Base-by-base conservation (phyloP, 179 eudicot genomes). In the Silene vulgaris region DNA sequence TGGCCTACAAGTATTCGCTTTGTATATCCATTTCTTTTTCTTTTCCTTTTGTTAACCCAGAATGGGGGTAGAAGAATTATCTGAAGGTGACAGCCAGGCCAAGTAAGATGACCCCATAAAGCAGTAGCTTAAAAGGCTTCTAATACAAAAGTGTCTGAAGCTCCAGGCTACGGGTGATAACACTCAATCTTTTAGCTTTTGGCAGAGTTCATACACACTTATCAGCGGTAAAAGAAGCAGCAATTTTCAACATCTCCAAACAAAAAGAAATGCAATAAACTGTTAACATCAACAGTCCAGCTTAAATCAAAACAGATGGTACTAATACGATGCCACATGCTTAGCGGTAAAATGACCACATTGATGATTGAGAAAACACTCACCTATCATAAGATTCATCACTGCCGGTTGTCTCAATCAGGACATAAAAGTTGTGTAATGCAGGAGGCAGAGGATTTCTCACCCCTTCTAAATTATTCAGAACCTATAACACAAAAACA, bases 321-420 rank as follows among this genome's bases (percentile, higher is more conserved):
- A 66, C 20, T 19, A 62, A 20, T 37, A 8, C 20, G 32, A 54
- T 32, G 54, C 23, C 40, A 78, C 17, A 50, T 65, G n/a, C 69
- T 69, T 35, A 56, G 23, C 69, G 77, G 23, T 54, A 30, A 43
- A 57, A 28, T 12, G 62, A 28, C 59, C 17, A 37, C 29, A 16
- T 59, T 12, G 29, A 61, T n/a, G 11, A 63, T 20, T 40, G 74
- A 76, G 50, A 63, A 80, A 80, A 67, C 79, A 72, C 71, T 80
- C 89, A 90, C 98, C 85, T 92, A 83, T 90, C 97, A 79, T 85
- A 82, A 63, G 96, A 85, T 84, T 95, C 97, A 74, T 85, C 87
- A 82, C 99, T 95, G 67, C 99, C 97, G 28, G 93, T 90, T 72
- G 99, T 95, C 89, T 95, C 99, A 75, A 95, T 95, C 81, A 95